phyloP scores from a whole-genome alignment of 1,139 yeast species.

The Debaryomyces sp. region DNA sequence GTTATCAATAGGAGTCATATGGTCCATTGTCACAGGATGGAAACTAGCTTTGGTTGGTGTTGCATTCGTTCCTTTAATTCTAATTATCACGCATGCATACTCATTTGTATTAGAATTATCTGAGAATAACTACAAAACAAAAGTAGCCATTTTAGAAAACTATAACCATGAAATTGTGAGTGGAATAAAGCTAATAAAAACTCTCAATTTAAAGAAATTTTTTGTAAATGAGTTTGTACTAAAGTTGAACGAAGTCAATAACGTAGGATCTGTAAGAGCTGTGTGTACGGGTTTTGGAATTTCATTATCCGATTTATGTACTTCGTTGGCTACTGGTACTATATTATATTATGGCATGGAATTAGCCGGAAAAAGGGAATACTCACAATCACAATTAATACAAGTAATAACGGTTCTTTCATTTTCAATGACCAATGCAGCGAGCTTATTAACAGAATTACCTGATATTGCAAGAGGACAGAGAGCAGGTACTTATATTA shows the following conservation, averaged over 20 bases:
- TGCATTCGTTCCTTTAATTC: conserved; percentile 67
- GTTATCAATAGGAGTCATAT: conserved; percentile 60
- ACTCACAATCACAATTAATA: conserved; percentile 58
- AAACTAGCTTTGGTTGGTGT: conserved; percentile 79
- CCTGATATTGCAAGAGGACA: conserved; percentile 82
- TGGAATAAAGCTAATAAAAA: conserved; percentile 65
- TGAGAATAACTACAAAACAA: conserved; percentile 64
- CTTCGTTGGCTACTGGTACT: conserved; percentile 66
- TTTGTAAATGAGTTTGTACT: conserved; percentile 43
- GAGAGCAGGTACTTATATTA: conserved; percentile 63
- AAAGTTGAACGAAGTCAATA: conserved; percentile 28
- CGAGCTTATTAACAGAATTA: conserved; percentile 58
- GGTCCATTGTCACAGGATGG: conserved; percentile 90
- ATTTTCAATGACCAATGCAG: conserved; percentile 70
- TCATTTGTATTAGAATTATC: conserved; percentile 51
- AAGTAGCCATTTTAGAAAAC: conserved; percentile 55
- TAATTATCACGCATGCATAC: conserved; percentile 52
- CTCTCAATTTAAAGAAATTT: conserved; percentile 52
- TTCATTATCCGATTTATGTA: conserved; percentile 55
- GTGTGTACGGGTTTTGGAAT: conserved; percentile 64
- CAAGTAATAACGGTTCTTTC: conserved; percentile 72
- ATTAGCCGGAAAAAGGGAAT: conserved; percentile 59
- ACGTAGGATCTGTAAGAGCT: conserved; percentile 51
- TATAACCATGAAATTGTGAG: conserved; percentile 58
- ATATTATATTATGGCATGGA: conserved; percentile 76